Evolutionary conservation across 768 basidiomycete species (phyloP).

Genomic region (Saitozyma sp.): DNA sequence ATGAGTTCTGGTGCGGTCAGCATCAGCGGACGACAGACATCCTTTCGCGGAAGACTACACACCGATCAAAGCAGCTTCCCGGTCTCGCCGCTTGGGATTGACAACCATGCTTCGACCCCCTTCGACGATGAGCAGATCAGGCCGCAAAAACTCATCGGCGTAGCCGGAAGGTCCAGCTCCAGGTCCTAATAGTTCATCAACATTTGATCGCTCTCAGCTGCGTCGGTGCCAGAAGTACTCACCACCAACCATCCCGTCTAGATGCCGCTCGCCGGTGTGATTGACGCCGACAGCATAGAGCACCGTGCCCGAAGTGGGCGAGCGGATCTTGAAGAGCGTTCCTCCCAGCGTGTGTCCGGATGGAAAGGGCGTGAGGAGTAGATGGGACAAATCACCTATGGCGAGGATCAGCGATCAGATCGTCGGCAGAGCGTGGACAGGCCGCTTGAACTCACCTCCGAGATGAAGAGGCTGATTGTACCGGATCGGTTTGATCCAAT

Average conservation of each 20-base stretch:
- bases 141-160: slow-evolving; percentile 61
- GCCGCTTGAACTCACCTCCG: slow-evolving; percentile 63
- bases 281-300: slow-evolving; percentile 94
- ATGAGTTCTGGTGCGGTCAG: slow-evolving; percentile 67
- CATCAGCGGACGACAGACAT: not conserved
- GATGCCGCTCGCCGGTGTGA: slow-evolving; percentile 91
- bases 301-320: slow-evolving; percentile 91
- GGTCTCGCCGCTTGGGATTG: slow-evolving; percentile 82
- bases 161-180: slow-evolving; percentile 37
- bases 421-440: not conserved
- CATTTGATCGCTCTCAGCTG: not conserved
- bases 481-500: slow-evolving; percentile 82
- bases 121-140: slow-evolving; percentile 91
- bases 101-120: slow-evolving; percentile 79
- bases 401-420: not conserved
- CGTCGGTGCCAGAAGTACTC: slow-evolving; percentile 3
- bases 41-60: slow-evolving; percentile 5
- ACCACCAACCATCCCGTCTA: slow-evolving; percentile 77
- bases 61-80: slow-evolving; percentile 85
- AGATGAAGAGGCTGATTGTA: slow-evolving; percentile 95
- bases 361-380: slow-evolving; percentile 77
- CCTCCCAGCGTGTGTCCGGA: slow-evolving; percentile 95
- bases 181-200: not conserved
- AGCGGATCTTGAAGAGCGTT: slow-evolving; percentile 98
- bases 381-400: slow-evolving; percentile 43